Base-by-base conservation (phyloP, 192 early-diverging fungal genomes). In the Coemansia sp. region DNA sequence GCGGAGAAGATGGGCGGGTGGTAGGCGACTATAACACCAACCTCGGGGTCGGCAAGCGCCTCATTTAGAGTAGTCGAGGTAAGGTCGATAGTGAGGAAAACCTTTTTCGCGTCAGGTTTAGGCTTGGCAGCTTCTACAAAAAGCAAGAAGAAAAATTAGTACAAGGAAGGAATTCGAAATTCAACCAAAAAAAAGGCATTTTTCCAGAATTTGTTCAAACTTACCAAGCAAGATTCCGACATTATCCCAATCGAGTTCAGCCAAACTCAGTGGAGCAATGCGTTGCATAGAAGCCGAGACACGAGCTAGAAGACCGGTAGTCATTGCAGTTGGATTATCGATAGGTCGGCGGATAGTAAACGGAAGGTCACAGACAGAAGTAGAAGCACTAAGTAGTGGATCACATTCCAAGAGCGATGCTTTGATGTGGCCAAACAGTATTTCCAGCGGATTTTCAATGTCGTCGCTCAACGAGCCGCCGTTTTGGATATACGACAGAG, bases 21-120 rank as follows among this genome's bases (percentile, higher is more conserved):
- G 81, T 98, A 98, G 24, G 95, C 84, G 20, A 98, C 88, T 71
- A 98, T 95, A 3, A 95, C 89, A 24, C 94, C 97, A 6, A 97
- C 88, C 3, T 68, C 76, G 1, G 89, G 88, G 80, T 95, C 92
- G 12, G 84, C 72, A 11, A 94, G 66, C 10, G 91, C 93, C 68
- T 95, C 95, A 22, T 92, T 85, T 18, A 94, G 79, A 5, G 92
- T 92, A 22, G 86, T 77, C 20, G 92, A 73, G 3, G 95, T 95
- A 68, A 98, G 88, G 63, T 98, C 96, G 75, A 97, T 97, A 2
- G 96, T 97, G 66, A 97, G 75, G 78, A 98, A 93, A 10, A 98
- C 91, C 38, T 86, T 86, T 73, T 75, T 88, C 41, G 91, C 91
- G 20, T 86, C 73, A 16, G 85, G 76, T 2, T 93, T 82, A 2